These are phyloP conservation scores for Galerina marginata DNA, from an alignment of 768 basidiomycete species.

Conservation along the genomic window DNA sequence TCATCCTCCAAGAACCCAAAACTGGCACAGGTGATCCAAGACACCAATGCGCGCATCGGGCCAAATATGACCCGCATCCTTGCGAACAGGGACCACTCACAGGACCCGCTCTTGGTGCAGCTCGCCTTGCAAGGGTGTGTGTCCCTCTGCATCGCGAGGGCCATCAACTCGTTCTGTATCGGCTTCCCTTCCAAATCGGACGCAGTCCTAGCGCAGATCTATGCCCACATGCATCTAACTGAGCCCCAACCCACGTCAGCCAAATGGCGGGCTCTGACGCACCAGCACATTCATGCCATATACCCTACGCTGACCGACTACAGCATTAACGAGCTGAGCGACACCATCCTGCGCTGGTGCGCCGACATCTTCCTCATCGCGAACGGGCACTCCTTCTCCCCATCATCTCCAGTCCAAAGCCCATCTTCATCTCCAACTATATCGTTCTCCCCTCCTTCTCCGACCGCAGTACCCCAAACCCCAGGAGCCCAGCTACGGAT, in stretches of 20 bases:
- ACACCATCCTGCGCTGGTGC: slow-evolving; percentile 76
- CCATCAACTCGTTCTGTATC: slow-evolving; percentile 73
- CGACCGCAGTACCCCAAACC: slow-evolving; percentile 17
- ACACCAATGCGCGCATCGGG: slow-evolving; percentile 68
- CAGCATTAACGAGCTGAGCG: slow-evolving; percentile 72
- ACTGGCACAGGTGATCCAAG: slow-evolving; percentile 58
- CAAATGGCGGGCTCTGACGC: slow-evolving; percentile 78
- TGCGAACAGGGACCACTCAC: slow-evolving; percentile 67
- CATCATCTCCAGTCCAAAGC: slow-evolving; percentile 22
- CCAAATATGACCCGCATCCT: slow-evolving; percentile 64
- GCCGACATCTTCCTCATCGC: slow-evolving; percentile 70
- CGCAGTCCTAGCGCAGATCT: slow-evolving; percentile 64
- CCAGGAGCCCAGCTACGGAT: slow-evolving; percentile 36
- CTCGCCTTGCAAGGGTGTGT: slow-evolving; percentile 77
- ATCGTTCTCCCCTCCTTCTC: slow-evolving; percentile 24
- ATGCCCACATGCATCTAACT: slow-evolving; percentile 55
- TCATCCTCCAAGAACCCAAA: slow-evolving; percentile 40
- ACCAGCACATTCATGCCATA: slow-evolving; percentile 67
- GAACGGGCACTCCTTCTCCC: slow-evolving; percentile 52
- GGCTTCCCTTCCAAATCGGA: slow-evolving; percentile 77
- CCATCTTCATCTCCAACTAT: slow-evolving; percentile 29
- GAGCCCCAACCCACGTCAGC: slow-evolving; percentile 82
- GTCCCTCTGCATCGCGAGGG: slow-evolving; percentile 67
- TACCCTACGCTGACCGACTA: slow-evolving; percentile 72
- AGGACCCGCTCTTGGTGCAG: slow-evolving; percentile 79